Evolutionary conservation across 1,139 yeast genomes (phyloP), one percentile per base, ranked within the genome.

Genomic region (Blastobotrys indianensis): DNA sequence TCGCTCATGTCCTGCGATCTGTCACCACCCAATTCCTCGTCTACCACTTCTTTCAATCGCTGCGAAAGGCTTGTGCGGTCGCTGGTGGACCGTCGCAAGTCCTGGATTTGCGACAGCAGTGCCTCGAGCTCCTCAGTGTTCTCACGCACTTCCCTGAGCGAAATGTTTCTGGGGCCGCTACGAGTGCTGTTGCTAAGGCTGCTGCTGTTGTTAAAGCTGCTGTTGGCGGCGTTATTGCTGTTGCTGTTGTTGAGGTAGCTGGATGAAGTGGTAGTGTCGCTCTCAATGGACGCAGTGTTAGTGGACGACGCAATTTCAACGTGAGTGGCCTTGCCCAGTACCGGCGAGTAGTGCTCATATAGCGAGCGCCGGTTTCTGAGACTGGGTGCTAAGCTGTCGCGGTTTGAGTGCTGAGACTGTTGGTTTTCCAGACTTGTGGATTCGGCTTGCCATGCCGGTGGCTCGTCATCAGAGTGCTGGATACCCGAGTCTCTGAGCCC

Each of bases 241-340:
- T 34, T 8, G 28, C 8, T 11, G 23, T n/a, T 4, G 43, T 23
- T 25, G 11, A 31, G 34, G 20, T 30, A 28, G 33, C 29, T 15
- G 30, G 34, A 31, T 7, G 39, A 40, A 15, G 32, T 35, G n/a
- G 32, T 16, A 38, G 12, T n/a, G 17, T 20, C 16, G 12, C 35
- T 28, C 9, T 45, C 39, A 23, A 20, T 42, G n/a, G n/a, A n/a
- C 15, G 39, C 40, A 20, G 45, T 42, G 34, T 28, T 44, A 3
- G 44, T 28, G 11, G 48, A 25, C 10, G 46, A 41, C 8, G 52
- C 35, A 34, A 50, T 40, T 23, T 45, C 47, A 10, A 55, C 52
- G 12, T 55, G 53, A 2, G 57, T 55, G 11, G 56, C 59, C 36
- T 57, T 58, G 36, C 56, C 61, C 12, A 57, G 50, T n/a, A 56